These are phyloP conservation scores for Gracilaria gracilis DNA, from an alignment of 23 red algal genomes.

Conservation along the genomic window DNA sequence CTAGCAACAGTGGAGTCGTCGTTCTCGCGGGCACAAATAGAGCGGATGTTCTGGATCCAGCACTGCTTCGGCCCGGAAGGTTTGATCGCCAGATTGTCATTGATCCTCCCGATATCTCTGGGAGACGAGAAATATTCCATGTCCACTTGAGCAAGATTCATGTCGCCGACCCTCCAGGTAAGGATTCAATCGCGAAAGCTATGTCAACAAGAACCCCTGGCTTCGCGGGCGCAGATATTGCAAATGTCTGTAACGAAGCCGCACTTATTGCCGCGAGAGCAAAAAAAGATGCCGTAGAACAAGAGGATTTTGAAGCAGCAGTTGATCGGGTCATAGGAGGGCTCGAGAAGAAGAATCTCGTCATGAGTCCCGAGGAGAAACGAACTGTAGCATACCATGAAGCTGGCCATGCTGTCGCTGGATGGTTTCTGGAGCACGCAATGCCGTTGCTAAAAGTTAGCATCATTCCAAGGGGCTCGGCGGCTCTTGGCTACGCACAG, in stretches of 20 bases:
- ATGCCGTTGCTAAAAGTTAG: conserved; percentile 98
- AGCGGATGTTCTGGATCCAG: conserved; percentile 93
- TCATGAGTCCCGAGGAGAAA: conserved; percentile 99
- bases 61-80: conserved; percentile 94
- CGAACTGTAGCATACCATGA: conserved; percentile 98
- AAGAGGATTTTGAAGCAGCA: conserved; percentile 90
- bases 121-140: conserved; percentile 93
- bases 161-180: conserved; percentile 84
- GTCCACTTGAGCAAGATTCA: conserved; percentile 88
- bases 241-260: conserved; percentile 99
- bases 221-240: conserved; percentile 95
- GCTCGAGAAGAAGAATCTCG: conserved; percentile 98
- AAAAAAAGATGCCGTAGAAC: conserved; percentile 73
- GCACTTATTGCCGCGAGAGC: conserved; percentile 92
- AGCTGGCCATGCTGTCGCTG: conserved; percentile 98
- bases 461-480: conserved; percentile 94
- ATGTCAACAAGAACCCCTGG: conserved; percentile 94
- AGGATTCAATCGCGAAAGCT: conserved; percentile 86
- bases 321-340: conserved; percentile 98
- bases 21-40: conserved; percentile 98
- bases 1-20: conserved; percentile 94
- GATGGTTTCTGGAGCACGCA: conserved; percentile 98
- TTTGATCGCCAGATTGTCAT: conserved; percentile 99
- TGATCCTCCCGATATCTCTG: conserved; percentile 93
- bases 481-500: conserved; percentile 97